Base-by-base conservation (phyloP, 352 stramenopile genomes). In the Pythium brachiatum region DNA sequence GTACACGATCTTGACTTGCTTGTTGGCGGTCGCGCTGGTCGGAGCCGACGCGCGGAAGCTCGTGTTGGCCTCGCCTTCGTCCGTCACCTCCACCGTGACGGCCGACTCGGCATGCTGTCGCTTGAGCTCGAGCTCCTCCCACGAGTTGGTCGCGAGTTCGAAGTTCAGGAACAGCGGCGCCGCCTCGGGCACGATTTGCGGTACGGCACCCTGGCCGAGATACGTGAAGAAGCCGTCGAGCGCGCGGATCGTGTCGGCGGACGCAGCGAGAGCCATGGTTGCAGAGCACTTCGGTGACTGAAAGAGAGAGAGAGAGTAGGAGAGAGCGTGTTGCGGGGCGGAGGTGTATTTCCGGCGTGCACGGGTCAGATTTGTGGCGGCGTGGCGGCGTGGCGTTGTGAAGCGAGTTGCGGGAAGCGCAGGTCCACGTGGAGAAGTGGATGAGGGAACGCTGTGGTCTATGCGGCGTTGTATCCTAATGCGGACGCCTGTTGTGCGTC, bases 1-100 rank as follows among this genome's bases (percentile, higher is more conserved):
- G 72, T 91, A 92, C 20, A 91, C 62, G 54, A 88, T 81, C 67
- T 90, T 93, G 56, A 89, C 53, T 25, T 70, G 62, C 27, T 61
- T 69, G 36, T 60, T 67, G 32, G 48, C 34, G 26, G 18, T 21
- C 23, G 5, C n/a, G 7, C 23, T 34, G n/a, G 7, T 38, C 36
- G 46, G 8, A 12, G 18, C 31, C 1, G 21, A 29, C 8, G 26
- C 26, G 11, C 31, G 32, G 3, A 44, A 53, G 27, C 63, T 65
- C 32, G 57, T 54, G 52, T 57, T 66, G 6, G 41, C 64, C 25
- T 60, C 54, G 55, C 64, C 64, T 34, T 70, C 57, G 46, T 57
- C 52, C 2, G 57, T 66, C 20, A 61, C 52, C 48, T 64, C 64
- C 18, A 59, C 53, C n/a, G 56, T 70, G 13, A 65, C 44, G 18